Conservation (phyloP, 75 land plant genomes). For the Larix kaempferi region DNA sequence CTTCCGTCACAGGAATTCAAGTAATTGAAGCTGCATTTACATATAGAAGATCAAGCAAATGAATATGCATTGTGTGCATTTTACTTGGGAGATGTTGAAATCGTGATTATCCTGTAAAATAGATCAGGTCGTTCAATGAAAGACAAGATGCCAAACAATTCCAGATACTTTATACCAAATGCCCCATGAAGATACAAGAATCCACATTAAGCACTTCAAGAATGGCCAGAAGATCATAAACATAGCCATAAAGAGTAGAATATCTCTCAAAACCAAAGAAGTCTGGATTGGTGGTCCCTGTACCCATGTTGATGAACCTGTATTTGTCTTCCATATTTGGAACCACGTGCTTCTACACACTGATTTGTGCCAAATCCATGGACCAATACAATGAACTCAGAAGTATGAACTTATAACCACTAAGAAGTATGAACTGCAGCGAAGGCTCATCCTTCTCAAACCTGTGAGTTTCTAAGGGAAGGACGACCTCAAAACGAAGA, state of each 20-base stretch:
- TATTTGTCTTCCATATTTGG: conserved; percentile 81
- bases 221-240: conserved; percentile 80
- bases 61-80: too few species aligned
- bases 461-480: too few species aligned
- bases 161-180: conserved; percentile 83
- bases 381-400: conserved; percentile 75
- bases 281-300: conserved; percentile 92
- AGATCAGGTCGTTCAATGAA: conserved; percentile 78
- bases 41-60: too few species aligned
- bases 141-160: conserved; percentile 74
- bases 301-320: conserved; percentile 84
- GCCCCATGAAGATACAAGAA: conserved; percentile 82
- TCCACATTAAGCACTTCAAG: conserved; percentile 65
- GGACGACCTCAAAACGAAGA: too few species aligned
- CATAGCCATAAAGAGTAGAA: conserved; percentile 80
- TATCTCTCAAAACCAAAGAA: conserved; percentile 91
- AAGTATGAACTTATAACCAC: too few species aligned
- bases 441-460: too few species aligned
- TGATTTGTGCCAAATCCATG: conserved; percentile 98
- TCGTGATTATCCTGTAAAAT: conserved; percentile 67
- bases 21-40: too few species aligned
- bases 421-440: too few species aligned
- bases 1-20: too few species aligned
- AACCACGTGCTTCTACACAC: conserved; percentile 83
- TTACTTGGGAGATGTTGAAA: conserved; percentile 87